Evolutionary conservation across 2,329 filamentous ascomycete genomes (phyloP).

Genomic region (Septoria linicola): DNA sequence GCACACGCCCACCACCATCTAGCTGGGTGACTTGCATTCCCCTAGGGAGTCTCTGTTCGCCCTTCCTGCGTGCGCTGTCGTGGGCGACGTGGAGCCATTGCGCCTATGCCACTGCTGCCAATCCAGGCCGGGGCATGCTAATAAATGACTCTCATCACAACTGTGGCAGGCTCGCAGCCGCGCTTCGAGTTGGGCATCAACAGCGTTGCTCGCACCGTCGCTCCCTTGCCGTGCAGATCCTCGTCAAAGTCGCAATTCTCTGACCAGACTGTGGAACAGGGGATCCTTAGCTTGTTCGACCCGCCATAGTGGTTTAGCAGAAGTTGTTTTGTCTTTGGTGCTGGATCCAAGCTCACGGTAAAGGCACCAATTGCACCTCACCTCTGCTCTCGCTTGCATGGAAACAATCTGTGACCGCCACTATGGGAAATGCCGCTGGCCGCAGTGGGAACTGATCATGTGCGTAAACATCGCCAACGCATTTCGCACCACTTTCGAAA

Average conservation of each 20-base stretch:
- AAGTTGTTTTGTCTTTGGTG: neutral
- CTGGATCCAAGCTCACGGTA: constrained; percentile 1
- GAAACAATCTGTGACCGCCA: neutral
- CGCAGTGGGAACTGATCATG: constrained; percentile 1
- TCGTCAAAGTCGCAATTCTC: constrained; percentile 4
- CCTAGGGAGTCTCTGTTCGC: too few relatives aligned
- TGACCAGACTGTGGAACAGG: neutral
- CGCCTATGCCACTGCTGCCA: too few relatives aligned
- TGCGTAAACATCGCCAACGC: constrained; percentile 2
- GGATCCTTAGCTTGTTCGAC: neutral
- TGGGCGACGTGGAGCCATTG: too few relatives aligned
- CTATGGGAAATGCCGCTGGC: too few relatives aligned
- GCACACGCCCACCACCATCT: too few relatives aligned
- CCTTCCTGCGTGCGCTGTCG: too few relatives aligned
- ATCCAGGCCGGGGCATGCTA: too few relatives aligned
- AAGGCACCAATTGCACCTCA: too few relatives aligned
- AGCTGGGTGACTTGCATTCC: too few relatives aligned
- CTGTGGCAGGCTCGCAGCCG: too few relatives aligned
- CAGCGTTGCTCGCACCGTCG: neutral
- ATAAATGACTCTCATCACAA: constrained; percentile 1
- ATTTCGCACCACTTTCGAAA: neutral
- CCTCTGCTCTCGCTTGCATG: too few relatives aligned
- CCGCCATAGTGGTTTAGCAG: constrained; percentile 7
- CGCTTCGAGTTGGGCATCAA: constrained; percentile 8
- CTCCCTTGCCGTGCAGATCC: constrained; percentile 4